Percentiles rank a stretch among this genome's conserved stretches.
These are phyloP conservation scores for Narthecium ossifragum DNA, from an alignment of 106 monocot genomes.

Conservation along the genomic window DNA sequence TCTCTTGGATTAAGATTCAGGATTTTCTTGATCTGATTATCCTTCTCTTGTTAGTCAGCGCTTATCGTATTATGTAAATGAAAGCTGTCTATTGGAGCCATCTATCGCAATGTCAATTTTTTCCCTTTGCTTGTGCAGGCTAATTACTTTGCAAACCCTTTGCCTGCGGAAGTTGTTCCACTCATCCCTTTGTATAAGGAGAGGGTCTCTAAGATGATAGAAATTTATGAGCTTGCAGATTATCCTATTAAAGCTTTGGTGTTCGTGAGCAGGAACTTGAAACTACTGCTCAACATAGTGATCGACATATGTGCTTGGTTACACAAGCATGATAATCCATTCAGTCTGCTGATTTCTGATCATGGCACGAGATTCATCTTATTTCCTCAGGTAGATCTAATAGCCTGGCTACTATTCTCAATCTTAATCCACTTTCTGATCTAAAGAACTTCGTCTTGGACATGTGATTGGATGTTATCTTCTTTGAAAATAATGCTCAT, in stretches of 20 bases:
- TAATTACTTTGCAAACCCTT: slow-evolving; percentile 48
- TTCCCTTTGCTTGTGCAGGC: slow-evolving; percentile 30
- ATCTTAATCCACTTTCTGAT: too few relatives aligned
- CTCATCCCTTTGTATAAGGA: slow-evolving; percentile 18
- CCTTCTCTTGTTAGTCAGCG: too few relatives aligned
- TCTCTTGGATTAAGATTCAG: too few relatives aligned
- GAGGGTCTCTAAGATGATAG: slow-evolving; percentile 8
- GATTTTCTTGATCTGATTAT: too few relatives aligned
- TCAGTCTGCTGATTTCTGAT: slow-evolving; percentile 51
- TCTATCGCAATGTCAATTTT: background rate
- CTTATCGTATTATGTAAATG: too few relatives aligned
- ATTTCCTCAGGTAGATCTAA: slow-evolving; percentile 76
- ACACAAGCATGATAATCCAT: slow-evolving; percentile 21
- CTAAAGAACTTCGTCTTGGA: too few relatives aligned
- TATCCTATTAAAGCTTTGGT: slow-evolving; percentile 53
- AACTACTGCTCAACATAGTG: slow-evolving; percentile 22
- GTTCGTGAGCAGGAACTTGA: slow-evolving; percentile 31
- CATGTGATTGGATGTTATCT: too few relatives aligned
- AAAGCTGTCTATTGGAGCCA: too few relatives aligned
- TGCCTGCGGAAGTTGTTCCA: slow-evolving; percentile 47
- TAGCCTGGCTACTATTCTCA: too few relatives aligned
- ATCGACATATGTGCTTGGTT: slow-evolving; percentile 39
- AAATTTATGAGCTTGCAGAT: slow-evolving; percentile 36
- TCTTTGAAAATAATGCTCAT: too few relatives aligned
- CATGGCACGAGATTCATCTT: slow-evolving; percentile 55